Base-by-base conservation (phyloP, 2,329 filamentous ascomycete genomes). In the Penicillium frequentans region DNA sequence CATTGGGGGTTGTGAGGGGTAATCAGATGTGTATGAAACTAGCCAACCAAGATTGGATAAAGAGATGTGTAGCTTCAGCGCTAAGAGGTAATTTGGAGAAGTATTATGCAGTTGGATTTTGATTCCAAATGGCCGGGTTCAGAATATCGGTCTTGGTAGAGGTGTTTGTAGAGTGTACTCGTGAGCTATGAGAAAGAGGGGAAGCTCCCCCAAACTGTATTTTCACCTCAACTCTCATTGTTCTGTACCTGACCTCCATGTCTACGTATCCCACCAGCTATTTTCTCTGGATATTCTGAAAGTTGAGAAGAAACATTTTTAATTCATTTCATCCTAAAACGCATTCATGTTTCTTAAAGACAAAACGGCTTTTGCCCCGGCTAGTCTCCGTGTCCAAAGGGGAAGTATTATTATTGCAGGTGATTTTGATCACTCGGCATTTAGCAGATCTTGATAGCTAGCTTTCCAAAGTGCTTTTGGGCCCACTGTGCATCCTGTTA, bases 401-500 rank as follows among this genome's bases (percentile, higher is more conserved):
- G 29, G 47, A 44, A 51, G 6, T 24, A 14, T 33, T 16, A 33
- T 13, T 33, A 16, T 7, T 33, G 31, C 13, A 33, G 31, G 13
- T 33, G 31, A 33, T 33, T 16, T 33, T 16, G 31, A 16, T 43
- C 13, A 21, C 16, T 24, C 5, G 26, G 27, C 27, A 29, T 19
- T 64, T 67, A 74, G 49, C 69, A 63, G 48, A 75, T 70, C 66
- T 79, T 78, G 61, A 86, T 80, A 3, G 72, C 73, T 44, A 86
- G 63, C 70, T 86, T 86, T 49, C 83, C 83, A 54, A 85, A 78
- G 65, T 86, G 83, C 62, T 79, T 81, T 68, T 83, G 74, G 24
- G 71, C 77, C 79, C 77, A 79, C 72, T 75, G 46, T 56, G 44
- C 14, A 43, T 35, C 23, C 1, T 19, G 57, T 73, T 57, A 73